Evolutionary conservation across 495 filamentous ascomycete species (phyloP).

Genomic region (Cudoniella acicularis): DNA sequence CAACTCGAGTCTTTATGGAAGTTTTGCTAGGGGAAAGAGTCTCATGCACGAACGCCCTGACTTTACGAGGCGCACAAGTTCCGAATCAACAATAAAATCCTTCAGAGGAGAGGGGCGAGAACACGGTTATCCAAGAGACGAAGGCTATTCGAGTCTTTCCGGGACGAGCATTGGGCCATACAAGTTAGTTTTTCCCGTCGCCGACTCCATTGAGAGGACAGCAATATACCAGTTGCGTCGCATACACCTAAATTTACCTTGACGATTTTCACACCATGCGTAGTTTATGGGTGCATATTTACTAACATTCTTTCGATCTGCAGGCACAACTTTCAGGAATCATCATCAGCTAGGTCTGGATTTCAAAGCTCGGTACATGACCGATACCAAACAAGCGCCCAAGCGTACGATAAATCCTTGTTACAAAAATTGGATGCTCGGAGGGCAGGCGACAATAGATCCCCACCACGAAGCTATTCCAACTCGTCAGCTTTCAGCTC

Average conservation of each 20-base stretch:
- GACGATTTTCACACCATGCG: no score
- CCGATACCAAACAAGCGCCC: slow-evolving; percentile 54
- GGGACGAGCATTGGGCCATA: slow-evolving; percentile 34
- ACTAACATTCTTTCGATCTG: slow-evolving; percentile 9
- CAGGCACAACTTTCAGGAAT: slow-evolving; percentile 26
- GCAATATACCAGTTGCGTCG: not conserved
- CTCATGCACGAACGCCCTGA: slow-evolving; percentile 27
- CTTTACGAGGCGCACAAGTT: slow-evolving; percentile 30
- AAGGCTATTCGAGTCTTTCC: slow-evolving; percentile 50
- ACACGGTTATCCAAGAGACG: slow-evolving; percentile 34
- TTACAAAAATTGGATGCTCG: slow-evolving; percentile 68
- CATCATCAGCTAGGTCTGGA: slow-evolving; percentile 18
- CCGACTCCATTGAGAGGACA: not conserved
- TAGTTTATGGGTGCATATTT: no score
- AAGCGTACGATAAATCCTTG: slow-evolving; percentile 75
- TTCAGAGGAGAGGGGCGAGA: slow-evolving; percentile 24
- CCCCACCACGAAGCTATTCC: slow-evolving; percentile 49
- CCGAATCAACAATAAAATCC: slow-evolving; percentile 34
- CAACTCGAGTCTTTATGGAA: slow-evolving; percentile 28
- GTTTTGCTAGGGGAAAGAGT: slow-evolving; percentile 18
- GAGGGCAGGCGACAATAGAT: slow-evolving; percentile 52
- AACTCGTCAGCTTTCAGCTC: slow-evolving; percentile 47
- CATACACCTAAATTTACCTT: no score
- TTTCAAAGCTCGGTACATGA: slow-evolving; percentile 41
- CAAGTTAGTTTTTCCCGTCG: slow-evolving; percentile 26